A percentile compares a stretch with the other conserved stretches of the same genome.
Conservation (phyloP, 495 filamentous ascomycete genomes). For the Hypoxylon rickii region DNA sequence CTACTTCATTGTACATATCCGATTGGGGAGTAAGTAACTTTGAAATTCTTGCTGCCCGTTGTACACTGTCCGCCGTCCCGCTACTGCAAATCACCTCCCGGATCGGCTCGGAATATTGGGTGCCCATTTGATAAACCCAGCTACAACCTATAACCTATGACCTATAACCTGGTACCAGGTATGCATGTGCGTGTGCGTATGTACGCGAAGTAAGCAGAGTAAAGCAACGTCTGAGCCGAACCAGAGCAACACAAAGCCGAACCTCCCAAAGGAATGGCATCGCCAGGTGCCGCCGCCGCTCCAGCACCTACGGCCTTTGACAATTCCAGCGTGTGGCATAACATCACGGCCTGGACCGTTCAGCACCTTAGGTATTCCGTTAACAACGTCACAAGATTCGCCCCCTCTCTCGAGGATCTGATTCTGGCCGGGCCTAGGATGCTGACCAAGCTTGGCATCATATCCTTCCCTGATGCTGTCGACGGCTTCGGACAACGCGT, state of each 20-base stretch:
- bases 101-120: neutral
- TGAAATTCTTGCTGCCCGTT: too few relatives aligned
- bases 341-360: slow-evolving; percentile 52
- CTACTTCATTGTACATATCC: neutral
- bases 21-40: too few relatives aligned
- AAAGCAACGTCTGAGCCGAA: neutral
- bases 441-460: slow-evolving; percentile 64
- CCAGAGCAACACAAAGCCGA: neutral
- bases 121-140: neutral
- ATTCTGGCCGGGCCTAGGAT: slow-evolving; percentile 66
- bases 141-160: too few relatives aligned
- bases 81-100: neutral
- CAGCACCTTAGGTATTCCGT: slow-evolving; percentile 46
- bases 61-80: too few relatives aligned
- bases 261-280: slow-evolving; percentile 26
- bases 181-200: too few relatives aligned
- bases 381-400: slow-evolving; percentile 50
- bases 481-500: slow-evolving; percentile 65
- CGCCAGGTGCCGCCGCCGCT: slow-evolving; percentile 31
- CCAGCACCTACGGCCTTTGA: slow-evolving; percentile 36
- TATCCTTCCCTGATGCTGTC: slow-evolving; percentile 63
- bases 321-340: slow-evolving; percentile 51
- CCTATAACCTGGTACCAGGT: too few relatives aligned
- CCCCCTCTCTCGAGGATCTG: slow-evolving; percentile 58
- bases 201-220: neutral